Percentiles rank a stretch among this genome's conserved stretches.
Evolutionary conservation across 2,329 filamentous ascomycete genomes (phyloP).

Genomic region (Pseudohalonectria lignicola): DNA sequence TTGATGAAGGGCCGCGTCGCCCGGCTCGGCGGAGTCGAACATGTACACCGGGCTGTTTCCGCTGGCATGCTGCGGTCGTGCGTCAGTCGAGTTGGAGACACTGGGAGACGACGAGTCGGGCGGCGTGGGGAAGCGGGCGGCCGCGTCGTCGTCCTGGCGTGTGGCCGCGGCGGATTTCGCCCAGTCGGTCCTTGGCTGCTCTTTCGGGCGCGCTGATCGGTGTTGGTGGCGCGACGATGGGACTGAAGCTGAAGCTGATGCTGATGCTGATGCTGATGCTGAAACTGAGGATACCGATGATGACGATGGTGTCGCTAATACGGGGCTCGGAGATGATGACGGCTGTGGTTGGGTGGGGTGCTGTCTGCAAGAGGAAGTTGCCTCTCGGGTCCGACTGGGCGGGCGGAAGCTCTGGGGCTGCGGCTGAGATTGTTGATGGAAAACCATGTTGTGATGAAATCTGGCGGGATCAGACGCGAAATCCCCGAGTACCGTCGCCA

Average conservation of each 20-base stretch:
- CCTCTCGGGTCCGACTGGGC: conserved; percentile 20
- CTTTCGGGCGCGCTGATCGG: conserved; percentile 5
- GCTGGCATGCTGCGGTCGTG: conserved; percentile 2
- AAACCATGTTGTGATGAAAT: conserved; percentile 58
- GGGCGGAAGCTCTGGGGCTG: conserved; percentile 29
- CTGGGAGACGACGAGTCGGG: conserved; percentile 37
- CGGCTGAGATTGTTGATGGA: conserved; percentile 33
- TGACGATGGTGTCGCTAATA: conserved; percentile 1
- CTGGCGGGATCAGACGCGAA: conserved; percentile 61
- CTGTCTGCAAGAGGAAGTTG: conserved; percentile 11
- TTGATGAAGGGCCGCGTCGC: too few relatives aligned
- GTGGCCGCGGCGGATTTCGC: background rate
- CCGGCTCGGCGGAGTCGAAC: conserved; percentile 9
- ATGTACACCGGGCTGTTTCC: conserved; percentile 5
- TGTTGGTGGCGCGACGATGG: conserved; percentile 9
- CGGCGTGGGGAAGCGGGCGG: conserved; percentile 40
- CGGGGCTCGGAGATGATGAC: conserved; percentile 10
- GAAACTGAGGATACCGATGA: background rate
- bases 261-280: background rate
- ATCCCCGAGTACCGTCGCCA: conserved; percentile 59
- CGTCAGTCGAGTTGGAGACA: background rate
- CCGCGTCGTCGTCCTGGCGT: conserved; percentile 18
- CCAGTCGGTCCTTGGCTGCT: conserved; percentile 1
- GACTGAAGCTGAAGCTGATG: conserved; percentile 3
- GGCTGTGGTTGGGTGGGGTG: conserved; percentile 7